phyloP scores from a whole-genome alignment of 495 filamentous ascomycete species.

The Neurospora tetrasperma region DNA sequence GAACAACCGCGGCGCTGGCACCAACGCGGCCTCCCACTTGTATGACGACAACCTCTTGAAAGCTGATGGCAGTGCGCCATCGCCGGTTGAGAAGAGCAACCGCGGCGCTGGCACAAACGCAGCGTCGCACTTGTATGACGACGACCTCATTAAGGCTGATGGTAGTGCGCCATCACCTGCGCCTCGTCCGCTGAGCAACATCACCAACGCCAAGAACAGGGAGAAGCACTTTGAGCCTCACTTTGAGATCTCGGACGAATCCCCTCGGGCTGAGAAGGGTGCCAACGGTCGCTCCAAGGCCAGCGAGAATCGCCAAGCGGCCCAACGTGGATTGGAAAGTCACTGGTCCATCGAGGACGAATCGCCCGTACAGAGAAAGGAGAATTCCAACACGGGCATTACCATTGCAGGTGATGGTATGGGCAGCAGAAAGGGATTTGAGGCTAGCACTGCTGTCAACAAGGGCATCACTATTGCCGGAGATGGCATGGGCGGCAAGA shows the following conservation, averaged over 20 bases:
- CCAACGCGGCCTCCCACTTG: conserved; percentile 55
- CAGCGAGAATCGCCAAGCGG: conserved; percentile 45
- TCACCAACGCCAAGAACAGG: conserved; percentile 57
- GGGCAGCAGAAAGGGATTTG: conserved; percentile 12
- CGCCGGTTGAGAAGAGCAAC: conserved; percentile 18
- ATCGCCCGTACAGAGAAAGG: conserved; percentile 43
- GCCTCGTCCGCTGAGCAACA: conserved; percentile 39
- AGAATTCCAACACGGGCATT: conserved; percentile 28
- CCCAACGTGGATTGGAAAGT: conserved; percentile 56
- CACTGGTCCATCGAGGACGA: conserved; percentile 54
- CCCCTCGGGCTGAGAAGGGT: conserved; percentile 26
- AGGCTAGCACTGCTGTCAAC: conserved; percentile 17
- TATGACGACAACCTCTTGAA: conserved; percentile 28
- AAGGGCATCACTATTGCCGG: conserved; percentile 50
- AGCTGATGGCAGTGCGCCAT: conserved; percentile 45
- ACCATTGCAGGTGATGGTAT: not conserved
- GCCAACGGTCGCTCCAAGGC: conserved; percentile 17
- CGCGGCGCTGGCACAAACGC: conserved; percentile 46
- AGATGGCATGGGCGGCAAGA: conserved; percentile 67
- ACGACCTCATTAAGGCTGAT: conserved; percentile 55
- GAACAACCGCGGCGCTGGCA: conserved; percentile 34
- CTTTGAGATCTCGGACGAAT: conserved; percentile 57
- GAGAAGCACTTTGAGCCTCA: conserved; percentile 65
- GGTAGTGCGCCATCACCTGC: conserved; percentile 38
- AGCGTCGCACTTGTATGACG: conserved; percentile 65